Evolutionary conservation across 2,329 filamentous ascomycete genomes (phyloP), one percentile per base, ranked within the genome.

Genomic region (Zymoseptoria passerinii): DNA sequence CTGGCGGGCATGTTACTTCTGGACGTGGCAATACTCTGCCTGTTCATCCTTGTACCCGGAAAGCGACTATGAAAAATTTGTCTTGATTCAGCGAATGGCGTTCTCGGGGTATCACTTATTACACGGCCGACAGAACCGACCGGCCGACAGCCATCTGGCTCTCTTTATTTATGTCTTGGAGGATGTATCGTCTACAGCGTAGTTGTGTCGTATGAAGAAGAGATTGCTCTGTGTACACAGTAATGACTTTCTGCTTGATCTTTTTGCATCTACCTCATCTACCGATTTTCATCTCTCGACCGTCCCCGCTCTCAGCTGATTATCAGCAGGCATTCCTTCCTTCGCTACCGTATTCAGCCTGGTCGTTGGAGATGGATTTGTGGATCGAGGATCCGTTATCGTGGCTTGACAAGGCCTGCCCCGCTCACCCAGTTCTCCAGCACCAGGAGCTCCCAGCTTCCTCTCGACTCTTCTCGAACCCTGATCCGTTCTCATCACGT

Each of bases 41-140:
- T 99, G 27, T 99, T 99, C 77, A 92, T 96, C 66, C 86, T 99
- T 59, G 94, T 99, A 4, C 94, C 94, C 1, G 92, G 94, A 56
- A 95, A 89, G 72, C 80, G 88, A 61, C 80, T 95, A 50, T 94
- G 65, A 73, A 50, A 50, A 52, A 55, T 63, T 55, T 58, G 20
- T 29, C 19, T 35, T 20, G 35, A 19, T 51, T 35, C 28, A 55
- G 57, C 18, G 20, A 50, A 48, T n/a, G 49, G 29, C 52, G 49
- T 59, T 2, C 8, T 54, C n/a, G 52, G 56, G 28, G 56, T 58
- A 50, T 50, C n/a, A 48, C 28, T n/a, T 28, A 53, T n/a, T 28
- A 53, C 13, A 58, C 56, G 51, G 56, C 56, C 56, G 51, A 58
- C 56, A 58, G 56, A 48, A 58, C 44, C 52, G 50, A 52, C 28